These are phyloP conservation scores for Scopulariopsis brevicaulis DNA, from an alignment of 2,329 filamentous ascomycete species.

Conservation along the genomic window DNA sequence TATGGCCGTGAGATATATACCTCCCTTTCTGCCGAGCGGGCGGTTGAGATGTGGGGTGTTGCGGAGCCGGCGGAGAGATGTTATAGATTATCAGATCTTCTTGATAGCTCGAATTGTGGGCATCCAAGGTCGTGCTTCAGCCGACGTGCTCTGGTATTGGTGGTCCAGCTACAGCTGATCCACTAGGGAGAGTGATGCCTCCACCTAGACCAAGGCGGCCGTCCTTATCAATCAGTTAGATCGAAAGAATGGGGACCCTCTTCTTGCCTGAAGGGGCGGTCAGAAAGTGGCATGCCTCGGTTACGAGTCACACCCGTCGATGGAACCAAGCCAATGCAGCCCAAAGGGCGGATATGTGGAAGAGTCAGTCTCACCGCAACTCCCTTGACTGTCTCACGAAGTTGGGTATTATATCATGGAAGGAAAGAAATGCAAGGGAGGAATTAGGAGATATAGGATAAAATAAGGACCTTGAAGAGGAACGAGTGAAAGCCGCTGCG, in stretches of 20 bases:
- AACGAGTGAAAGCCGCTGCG: not conserved
- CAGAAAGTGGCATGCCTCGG: not conserved
- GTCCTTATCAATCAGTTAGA: not conserved
- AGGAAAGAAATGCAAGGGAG: not conserved
- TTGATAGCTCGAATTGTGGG: no score
- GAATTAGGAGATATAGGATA: not conserved
- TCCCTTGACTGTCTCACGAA: not conserved
- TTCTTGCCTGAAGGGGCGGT: not conserved
- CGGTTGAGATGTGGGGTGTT: no score
- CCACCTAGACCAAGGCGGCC: not conserved
- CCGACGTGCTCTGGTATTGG: no score
- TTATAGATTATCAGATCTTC: no score
- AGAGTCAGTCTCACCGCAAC: not conserved
- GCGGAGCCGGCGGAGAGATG: no score
- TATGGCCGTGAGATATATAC: not conserved
- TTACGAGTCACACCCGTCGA: constrained; percentile 1
- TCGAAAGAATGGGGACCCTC: not conserved
- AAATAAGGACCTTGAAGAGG: not conserved
- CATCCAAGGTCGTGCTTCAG: no score
- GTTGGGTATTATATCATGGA: not conserved
- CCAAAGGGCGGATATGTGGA: not conserved
- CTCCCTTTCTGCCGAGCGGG: no score
- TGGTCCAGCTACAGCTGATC: no score
- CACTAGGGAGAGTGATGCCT: not conserved
- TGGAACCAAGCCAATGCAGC: not conserved